Evolutionary conservation across 352 stramenopile species (phyloP), one percentile per base, ranked within the genome.

Genomic region (Pythium diclinum): DNA sequence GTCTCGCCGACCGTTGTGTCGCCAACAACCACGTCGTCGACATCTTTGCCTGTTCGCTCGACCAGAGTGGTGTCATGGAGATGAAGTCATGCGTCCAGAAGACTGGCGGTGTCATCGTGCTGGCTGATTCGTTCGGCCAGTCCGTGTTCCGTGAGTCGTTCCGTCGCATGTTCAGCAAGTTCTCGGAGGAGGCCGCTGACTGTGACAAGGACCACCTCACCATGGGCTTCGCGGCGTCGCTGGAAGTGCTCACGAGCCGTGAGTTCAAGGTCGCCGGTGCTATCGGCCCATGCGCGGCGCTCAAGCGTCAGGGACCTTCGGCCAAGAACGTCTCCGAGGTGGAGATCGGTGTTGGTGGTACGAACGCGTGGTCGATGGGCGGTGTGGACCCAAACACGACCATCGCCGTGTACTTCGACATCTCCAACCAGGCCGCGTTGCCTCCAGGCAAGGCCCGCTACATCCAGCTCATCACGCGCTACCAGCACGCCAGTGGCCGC

Each of bases 131-230:
- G 38, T 99, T 99, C 69, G 92, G 92, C 44, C 96, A 99, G 82
- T 98, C 90, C 19, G 96, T 99, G 36, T 99, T 99, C 79, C 98
- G 99, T 67, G 97, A 99, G 75, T 98, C 89, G 48, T 96, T 99
- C 67, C 85, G 92, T 21, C 88, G 97, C 59, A 97, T 99, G 63
- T 99, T 99, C 76, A 94, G 88, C 69, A 96, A 97, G 63, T 97
- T 96, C 76, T 96, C 92, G 30, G 92, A 98, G 4, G 92, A 97
- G 67, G 94, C 97, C 21, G 82, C 94, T n/a, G 92, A 96, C 23
- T 89, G 92, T 59, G 96, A 99, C 74, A 95, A 89, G 61, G 95
- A 97, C 46, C 85, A 97, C 61, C 83, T 99, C 66, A 96, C 91
- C 44, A 99, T 99, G 97, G 92, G 85, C 42, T 97, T 97, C 59